A percentile compares a stretch with the other conserved stretches of the same genome.
Evolutionary conservation across 805 yeast species (phyloP).

Genomic region (Scheffersomyces coipomensis): DNA sequence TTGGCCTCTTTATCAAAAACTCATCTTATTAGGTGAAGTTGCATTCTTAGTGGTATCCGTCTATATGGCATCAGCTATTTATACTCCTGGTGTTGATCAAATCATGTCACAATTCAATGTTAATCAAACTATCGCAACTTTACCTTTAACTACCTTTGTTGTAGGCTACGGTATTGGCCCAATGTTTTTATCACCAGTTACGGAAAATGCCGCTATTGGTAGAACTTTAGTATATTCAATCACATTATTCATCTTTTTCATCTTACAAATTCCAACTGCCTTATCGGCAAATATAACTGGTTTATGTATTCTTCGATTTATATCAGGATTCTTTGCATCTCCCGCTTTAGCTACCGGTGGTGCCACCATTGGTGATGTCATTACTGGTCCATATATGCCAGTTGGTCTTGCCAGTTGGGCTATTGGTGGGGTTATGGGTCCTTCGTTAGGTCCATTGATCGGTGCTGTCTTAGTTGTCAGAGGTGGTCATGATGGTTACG

Average conservation of each 20-base stretch:
- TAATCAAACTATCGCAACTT: slow-evolving; percentile 38
- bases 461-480: slow-evolving; percentile 49
- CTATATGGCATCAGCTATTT: slow-evolving; percentile 52
- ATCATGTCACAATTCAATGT: slow-evolving; percentile 44
- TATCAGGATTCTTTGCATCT: slow-evolving; percentile 53
- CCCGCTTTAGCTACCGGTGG: slow-evolving; percentile 59
- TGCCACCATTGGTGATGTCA: slow-evolving; percentile 52
- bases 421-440: slow-evolving; percentile 52
- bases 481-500: slow-evolving; percentile 7
- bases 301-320: slow-evolving; percentile 46
- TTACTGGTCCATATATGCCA: slow-evolving; percentile 40
- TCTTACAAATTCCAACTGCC: slow-evolving; percentile 57
- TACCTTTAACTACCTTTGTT: slow-evolving; percentile 47
- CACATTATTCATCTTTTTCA: slow-evolving; percentile 44
- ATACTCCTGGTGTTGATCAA: slow-evolving; percentile 47
- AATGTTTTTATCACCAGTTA: slow-evolving; percentile 54
- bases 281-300: slow-evolving; percentile 48
- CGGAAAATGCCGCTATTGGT: slow-evolving; percentile 54
- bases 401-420: slow-evolving; percentile 51
- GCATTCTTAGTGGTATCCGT: slow-evolving; percentile 45
- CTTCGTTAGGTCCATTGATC: slow-evolving; percentile 56
- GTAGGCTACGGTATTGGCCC: slow-evolving; percentile 62
- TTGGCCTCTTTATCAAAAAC: slow-evolving; percentile 43
- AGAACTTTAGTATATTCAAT: slow-evolving; percentile 47
- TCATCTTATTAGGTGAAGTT: slow-evolving; percentile 32